Conservation (phyloP, 176 grass and related monocot species). For the Oryza coarctata region DNA sequence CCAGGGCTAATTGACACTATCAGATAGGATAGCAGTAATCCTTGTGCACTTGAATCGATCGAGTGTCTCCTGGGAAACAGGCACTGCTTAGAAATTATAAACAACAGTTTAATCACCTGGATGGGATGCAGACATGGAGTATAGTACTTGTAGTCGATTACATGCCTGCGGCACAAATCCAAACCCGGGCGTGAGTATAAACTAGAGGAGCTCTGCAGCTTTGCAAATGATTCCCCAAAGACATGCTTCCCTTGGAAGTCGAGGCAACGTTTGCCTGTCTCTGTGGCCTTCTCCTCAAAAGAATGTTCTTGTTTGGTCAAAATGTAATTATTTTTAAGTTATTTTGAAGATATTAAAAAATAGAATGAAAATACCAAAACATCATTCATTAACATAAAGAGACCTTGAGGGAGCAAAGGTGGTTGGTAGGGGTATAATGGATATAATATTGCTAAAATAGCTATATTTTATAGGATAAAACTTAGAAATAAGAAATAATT, state of each 20-base stretch:
- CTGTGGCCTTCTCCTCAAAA: background rate
- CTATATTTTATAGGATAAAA: too few species aligned
- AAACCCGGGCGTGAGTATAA: conserved; percentile 2
- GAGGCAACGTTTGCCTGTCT: background rate
- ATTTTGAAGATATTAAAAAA: too few species aligned
- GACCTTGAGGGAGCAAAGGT: too few species aligned
- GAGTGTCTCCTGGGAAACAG: background rate
- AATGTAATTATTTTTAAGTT: too few species aligned
- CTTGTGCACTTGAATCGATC: background rate
- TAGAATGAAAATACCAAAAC: too few species aligned
- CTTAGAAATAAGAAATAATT: too few species aligned
- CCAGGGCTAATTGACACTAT: background rate
- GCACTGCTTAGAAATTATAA: background rate
- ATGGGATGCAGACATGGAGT: background rate
- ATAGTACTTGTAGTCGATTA: background rate
- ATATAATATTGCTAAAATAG: too few species aligned
- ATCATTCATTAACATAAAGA: too few species aligned
- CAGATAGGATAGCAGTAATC: background rate
- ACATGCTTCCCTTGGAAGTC: background rate
- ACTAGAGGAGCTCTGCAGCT: background rate
- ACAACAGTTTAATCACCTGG: background rate
- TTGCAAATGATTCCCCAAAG: background rate
- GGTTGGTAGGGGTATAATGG: too few species aligned
- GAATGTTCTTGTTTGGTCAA: background rate
- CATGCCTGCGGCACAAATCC: background rate